Evolutionary conservation across 2,329 filamentous ascomycete species (phyloP).

Genomic region (Colletotrichum costaricense): DNA sequence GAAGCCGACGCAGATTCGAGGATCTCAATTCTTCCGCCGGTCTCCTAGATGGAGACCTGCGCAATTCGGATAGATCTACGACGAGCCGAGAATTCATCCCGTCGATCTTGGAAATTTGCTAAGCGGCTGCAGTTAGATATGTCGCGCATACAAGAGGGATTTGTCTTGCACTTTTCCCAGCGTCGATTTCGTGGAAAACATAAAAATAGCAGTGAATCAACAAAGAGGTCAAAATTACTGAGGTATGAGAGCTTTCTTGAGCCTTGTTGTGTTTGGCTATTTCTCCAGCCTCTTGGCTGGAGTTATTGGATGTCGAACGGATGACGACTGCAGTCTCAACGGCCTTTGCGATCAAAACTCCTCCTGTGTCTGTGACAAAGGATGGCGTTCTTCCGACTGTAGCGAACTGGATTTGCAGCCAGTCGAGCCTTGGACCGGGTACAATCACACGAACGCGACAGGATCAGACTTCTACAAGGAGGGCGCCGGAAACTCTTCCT

Average conservation of each 20-base stretch:
- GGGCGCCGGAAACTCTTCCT: slow-evolving; percentile 54
- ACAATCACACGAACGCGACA: slow-evolving; percentile 54
- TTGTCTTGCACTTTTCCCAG: too few relatives aligned
- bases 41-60: too few relatives aligned
- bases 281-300: neutral
- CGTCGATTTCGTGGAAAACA: too few relatives aligned
- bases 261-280: neutral
- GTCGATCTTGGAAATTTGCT: neutral
- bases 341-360: slow-evolving; percentile 39
- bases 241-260: neutral
- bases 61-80: neutral
- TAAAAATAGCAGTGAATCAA: too few relatives aligned
- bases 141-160: neutral
- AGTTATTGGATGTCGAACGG: slow-evolving; percentile 32
- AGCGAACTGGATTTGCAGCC: slow-evolving; percentile 56
- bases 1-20: neutral
- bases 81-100: neutral
- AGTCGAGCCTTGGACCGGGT: slow-evolving; percentile 52
- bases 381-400: slow-evolving; percentile 57
- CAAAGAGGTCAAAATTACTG: too few relatives aligned
- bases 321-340: slow-evolving; percentile 47
- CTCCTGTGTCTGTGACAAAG: slow-evolving; percentile 48
- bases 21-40: neutral
- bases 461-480: slow-evolving; percentile 24
- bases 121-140: neutral